Evolutionary conservation across 1,284 basidiomycete genomes (phyloP).

Genomic region (Tremellales sp.): DNA sequence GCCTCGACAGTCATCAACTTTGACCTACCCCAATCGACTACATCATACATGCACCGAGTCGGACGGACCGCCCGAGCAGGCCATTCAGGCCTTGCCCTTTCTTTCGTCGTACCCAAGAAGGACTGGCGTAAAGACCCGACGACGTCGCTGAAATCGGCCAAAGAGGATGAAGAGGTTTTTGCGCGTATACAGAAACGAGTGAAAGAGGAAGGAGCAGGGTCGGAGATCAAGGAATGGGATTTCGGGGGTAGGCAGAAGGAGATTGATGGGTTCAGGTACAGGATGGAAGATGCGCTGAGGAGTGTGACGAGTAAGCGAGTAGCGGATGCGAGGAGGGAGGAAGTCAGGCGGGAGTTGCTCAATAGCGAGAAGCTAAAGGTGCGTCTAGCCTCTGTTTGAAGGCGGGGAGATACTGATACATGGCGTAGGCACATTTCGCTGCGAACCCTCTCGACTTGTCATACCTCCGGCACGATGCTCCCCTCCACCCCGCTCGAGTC

Average conservation of each 20-base stretch:
- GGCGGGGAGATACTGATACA: background rate
- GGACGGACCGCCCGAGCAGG: slow-evolving; percentile 95
- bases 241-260: slow-evolving; percentile 74
- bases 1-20: slow-evolving; percentile 99
- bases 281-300: slow-evolving; percentile 93
- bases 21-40: slow-evolving; percentile 82
- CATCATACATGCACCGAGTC: slow-evolving; percentile 93
- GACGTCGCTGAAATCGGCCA: slow-evolving; percentile 57
- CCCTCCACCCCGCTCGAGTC: slow-evolving; percentile 78
- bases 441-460: slow-evolving; percentile 94
- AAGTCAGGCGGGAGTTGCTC: slow-evolving; percentile 87
- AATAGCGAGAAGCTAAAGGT: slow-evolving; percentile 96
- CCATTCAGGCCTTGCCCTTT: slow-evolving; percentile 85
- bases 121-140: slow-evolving; percentile 70
- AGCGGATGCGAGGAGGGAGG: slow-evolving; percentile 87
- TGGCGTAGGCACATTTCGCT: slow-evolving; percentile 83
- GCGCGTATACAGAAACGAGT: slow-evolving; percentile 66
- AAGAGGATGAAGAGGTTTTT: slow-evolving; percentile 73
- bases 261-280: slow-evolving; percentile 96
- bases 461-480: slow-evolving; percentile 90
- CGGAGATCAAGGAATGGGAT: slow-evolving; percentile 85
- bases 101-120: slow-evolving; percentile 74
- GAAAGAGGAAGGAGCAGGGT: slow-evolving; percentile 61
- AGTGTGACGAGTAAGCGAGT: slow-evolving; percentile 82
- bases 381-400: slow-evolving; percentile 18